phyloP scores from a whole-genome alignment of 176 grass and related monocot species.

The Triticum timopheevii region DNA sequence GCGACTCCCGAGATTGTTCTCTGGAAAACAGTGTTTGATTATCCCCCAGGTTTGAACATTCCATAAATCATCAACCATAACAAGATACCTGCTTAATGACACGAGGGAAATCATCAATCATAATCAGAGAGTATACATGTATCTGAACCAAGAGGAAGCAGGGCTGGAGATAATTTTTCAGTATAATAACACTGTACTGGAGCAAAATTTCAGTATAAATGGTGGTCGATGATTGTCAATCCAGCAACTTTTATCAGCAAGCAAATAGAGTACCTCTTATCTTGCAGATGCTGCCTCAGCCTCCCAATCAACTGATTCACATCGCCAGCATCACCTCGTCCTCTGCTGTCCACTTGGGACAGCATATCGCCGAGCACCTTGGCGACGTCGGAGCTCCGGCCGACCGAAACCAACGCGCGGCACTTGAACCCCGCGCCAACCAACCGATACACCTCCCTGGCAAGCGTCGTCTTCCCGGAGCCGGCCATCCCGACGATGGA shows the following conservation, averaged over 20 bases:
- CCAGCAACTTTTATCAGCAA: too few relatives aligned
- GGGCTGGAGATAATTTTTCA: neutral
- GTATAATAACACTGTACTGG: too few relatives aligned
- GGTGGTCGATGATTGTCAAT: too few relatives aligned
- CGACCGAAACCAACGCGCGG: neutral
- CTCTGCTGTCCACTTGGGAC: neutral
- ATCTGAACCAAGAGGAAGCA: too few relatives aligned
- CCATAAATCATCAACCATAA: too few relatives aligned
- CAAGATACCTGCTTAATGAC: too few relatives aligned
- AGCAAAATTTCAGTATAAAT: too few relatives aligned
- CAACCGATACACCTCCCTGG: neutral
- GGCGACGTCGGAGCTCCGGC: neutral
- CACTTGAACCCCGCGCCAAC: neutral
- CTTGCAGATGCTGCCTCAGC: neutral
- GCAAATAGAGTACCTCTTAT: neutral
- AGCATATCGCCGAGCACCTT: slow-evolving; percentile 12
- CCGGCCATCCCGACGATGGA: slow-evolving; percentile 38
- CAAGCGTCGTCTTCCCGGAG: slow-evolving; percentile 48
- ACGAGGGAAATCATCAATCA: too few relatives aligned
- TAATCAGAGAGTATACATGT: too few relatives aligned
- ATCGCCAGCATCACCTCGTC: neutral
- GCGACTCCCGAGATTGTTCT: too few relatives aligned
- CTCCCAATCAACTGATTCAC: neutral
- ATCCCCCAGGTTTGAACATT: too few relatives aligned
- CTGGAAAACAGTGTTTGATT: too few relatives aligned